Evolutionary conservation across 345 rosid genomes (phyloP), one percentile per base, ranked within the genome.

Genomic region (Euphorbia lathyris): DNA sequence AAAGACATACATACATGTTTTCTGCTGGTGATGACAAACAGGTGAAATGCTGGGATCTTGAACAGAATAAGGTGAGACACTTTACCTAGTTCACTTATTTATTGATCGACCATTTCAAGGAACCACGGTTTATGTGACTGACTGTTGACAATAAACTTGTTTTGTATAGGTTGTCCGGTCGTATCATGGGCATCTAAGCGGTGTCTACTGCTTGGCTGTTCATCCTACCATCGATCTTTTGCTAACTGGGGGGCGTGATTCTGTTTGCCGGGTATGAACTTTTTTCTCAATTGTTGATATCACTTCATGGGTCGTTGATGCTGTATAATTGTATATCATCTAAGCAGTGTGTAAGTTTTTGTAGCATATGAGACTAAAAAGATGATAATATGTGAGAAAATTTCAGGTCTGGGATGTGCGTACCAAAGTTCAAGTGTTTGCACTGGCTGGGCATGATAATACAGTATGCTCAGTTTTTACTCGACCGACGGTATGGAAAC

Each of bases 11-110:
- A 7, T 96, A 92, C 76, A 87, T 96, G 98, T 96, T 92, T 78
- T 96, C 98, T 61, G 97, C 99, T 74, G 99, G 99, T 68, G 99
- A 96, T 77, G 99, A 96, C 79, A 96, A 96, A 63, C 98, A 89
- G 86, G 99, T 96, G 70, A 96, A 96, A 80, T 96, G 99, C 73
- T 96, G 98, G 98, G 99, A 96, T 71, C 99, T 96, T 82, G 99
- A 96, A 74, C 99, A 96, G 79, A 92, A 96, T 74, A 96, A 96
- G 97, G 99, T 92, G 27, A 74, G 79, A 48, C 69, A 43, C 70
- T 55, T 48, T 25, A 47, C 52, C 62, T 40, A 51, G 4, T 40
- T 20, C 17, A 29, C 43, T 3, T 14, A 27, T 14, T 45, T 27
- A 55, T 3, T 22, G 58, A 9, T 20, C 1, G 29, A 55, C 4